A percentile compares a stretch with the other conserved stretches of the same genome.
phyloP scores from a whole-genome alignment of 192 early-diverging fungal genomes.

The Obelidium mucronatum region DNA sequence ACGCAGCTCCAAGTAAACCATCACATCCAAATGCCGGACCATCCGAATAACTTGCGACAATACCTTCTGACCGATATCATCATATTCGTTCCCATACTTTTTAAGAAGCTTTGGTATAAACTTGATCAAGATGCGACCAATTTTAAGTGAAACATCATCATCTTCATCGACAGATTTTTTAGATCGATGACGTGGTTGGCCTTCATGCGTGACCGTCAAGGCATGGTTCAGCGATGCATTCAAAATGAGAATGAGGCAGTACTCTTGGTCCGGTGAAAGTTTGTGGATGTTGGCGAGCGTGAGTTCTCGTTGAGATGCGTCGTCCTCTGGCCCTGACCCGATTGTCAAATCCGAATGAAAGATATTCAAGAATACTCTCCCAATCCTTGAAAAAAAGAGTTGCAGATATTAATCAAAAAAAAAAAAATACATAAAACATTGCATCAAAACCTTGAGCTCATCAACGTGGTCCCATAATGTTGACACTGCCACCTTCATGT shows the following conservation, averaged over 20 bases:
- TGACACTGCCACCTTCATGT: slow-evolving; percentile 42
- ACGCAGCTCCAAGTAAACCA: slow-evolving; percentile 50
- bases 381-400: slow-evolving; percentile 37
- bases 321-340: background rate
- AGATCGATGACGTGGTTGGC: background rate
- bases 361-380: slow-evolving; percentile 50
- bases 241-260: slow-evolving; percentile 42
- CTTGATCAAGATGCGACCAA: slow-evolving; percentile 38
- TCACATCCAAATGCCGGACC: slow-evolving; percentile 43
- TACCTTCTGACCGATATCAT: slow-evolving; percentile 25
- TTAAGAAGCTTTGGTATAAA: slow-evolving; percentile 47
- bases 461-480: slow-evolving; percentile 40
- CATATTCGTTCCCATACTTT: slow-evolving; percentile 49
- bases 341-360: slow-evolving; percentile 37
- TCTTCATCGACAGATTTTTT: background rate
- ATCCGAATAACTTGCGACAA: slow-evolving; percentile 38
- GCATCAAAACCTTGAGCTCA: slow-evolving; percentile 14
- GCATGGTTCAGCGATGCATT: slow-evolving; percentile 28
- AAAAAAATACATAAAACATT: slow-evolving; percentile 4
- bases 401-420: background rate
- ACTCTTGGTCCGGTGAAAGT: slow-evolving; percentile 47
- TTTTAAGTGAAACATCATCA: slow-evolving; percentile 11
- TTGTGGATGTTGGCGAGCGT: slow-evolving; percentile 19
- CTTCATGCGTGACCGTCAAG: background rate
- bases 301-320: background rate